Evolutionary conservation across 1,284 basidiomycete species (phyloP).

Genomic region (Fomitopsis palustris): DNA sequence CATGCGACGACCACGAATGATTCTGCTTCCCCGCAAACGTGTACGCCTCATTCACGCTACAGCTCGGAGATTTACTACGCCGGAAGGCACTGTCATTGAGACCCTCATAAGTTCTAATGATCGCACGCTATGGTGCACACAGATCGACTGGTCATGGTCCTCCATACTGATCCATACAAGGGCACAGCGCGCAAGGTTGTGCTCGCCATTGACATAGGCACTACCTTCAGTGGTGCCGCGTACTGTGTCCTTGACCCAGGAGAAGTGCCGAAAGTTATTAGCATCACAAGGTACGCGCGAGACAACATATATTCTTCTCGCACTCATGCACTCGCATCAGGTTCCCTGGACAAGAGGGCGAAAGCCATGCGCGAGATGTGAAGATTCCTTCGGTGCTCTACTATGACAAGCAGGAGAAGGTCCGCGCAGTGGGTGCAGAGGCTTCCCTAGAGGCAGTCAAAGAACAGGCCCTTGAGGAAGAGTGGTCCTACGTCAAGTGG

Average conservation of each 20-base stretch:
- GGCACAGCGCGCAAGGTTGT: slow-evolving; percentile 34
- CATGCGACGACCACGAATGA: no score
- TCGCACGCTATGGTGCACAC: no score
- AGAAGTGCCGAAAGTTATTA: slow-evolving; percentile 41
- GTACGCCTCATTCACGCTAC: no score
- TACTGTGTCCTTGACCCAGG: slow-evolving; percentile 45
- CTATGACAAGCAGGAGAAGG: slow-evolving; percentile 43
- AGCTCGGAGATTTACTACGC: no score
- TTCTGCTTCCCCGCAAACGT: no score
- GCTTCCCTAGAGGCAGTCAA: slow-evolving; percentile 39
- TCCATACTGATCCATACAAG: neutral
- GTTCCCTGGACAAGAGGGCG: slow-evolving; percentile 35
- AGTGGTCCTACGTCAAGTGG: slow-evolving; percentile 50
- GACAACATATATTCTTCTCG: neutral
- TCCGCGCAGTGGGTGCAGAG: slow-evolving; percentile 51
- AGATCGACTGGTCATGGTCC: neutral
- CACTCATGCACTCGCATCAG: slow-evolving; percentile 19
- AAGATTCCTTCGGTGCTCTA: slow-evolving; percentile 58
- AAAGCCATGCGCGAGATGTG: slow-evolving; percentile 37
- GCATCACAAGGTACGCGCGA: slow-evolving; percentile 38
- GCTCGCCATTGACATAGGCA: slow-evolving; percentile 49
- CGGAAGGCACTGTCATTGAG: no score
- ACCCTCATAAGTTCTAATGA: no score
- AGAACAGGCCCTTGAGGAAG: slow-evolving; percentile 42
- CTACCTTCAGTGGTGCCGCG: slow-evolving; percentile 49